phyloP scores from a whole-genome alignment of 345 rosid genomes.

The Anastatica hierochuntica region DNA sequence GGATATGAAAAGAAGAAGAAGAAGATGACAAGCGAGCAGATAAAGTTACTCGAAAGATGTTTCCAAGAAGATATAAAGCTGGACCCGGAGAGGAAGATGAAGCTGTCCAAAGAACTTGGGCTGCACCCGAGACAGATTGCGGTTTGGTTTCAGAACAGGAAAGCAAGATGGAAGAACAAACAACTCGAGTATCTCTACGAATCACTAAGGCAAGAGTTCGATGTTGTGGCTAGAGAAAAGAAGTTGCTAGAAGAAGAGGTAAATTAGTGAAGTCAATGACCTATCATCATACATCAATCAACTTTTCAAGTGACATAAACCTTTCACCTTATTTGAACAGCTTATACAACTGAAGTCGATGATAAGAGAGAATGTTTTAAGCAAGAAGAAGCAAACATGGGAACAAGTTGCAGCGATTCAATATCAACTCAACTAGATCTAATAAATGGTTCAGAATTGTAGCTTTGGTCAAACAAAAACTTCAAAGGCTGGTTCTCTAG shows the following conservation, averaged over 20 bases:
- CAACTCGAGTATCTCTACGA: constrained; percentile 71
- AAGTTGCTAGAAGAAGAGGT: constrained; percentile 82
- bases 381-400: constrained; percentile 7
- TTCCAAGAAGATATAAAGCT: constrained; percentile 82
- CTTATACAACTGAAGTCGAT: constrained; percentile 12
- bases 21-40: constrained; percentile 56
- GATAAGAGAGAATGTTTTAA: constrained; percentile 3
- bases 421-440: not conserved
- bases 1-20: constrained; percentile 53
- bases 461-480: not conserved
- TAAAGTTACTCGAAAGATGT: constrained; percentile 64
- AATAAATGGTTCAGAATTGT: not conserved
- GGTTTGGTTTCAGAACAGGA: constrained; percentile 88
- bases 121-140: constrained; percentile 84
- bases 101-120: constrained; percentile 71
- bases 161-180: constrained; percentile 86
- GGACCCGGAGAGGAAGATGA: constrained; percentile 72
- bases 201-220: constrained; percentile 55
- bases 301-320: not conserved
- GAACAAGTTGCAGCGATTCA: not conserved
- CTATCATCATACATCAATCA: not conserved
- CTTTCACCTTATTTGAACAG: constrained; percentile 4
- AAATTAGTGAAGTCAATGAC: not conserved
- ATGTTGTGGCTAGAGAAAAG: constrained; percentile 54
- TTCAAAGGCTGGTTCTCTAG: not conserved